Evolutionary conservation across 2,329 filamentous ascomycete genomes (phyloP), one percentile per base, ranked within the genome.

Genomic region (Hypoxylon sp.): DNA sequence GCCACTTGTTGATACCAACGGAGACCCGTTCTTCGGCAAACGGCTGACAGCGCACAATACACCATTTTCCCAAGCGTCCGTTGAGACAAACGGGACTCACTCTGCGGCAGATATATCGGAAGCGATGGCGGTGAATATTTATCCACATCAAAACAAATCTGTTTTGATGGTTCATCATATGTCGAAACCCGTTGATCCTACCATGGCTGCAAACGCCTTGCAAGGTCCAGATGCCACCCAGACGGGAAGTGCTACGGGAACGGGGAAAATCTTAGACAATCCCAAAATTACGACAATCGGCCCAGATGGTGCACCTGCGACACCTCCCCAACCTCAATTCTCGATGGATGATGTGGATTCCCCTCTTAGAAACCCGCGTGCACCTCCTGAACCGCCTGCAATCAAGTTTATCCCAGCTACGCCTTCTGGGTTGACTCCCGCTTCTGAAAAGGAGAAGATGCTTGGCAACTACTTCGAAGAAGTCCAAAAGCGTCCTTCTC

Each of bases 351-450:
- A 88, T 57, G 82, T 89, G 21, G 87, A 90, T 72, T 91, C 88
- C 13, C 88, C 88, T 6, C 80, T 90, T 35, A 82, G 87, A 60
- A 91, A 91, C 70, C 88, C 88, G 13, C 84, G 88, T 51, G 82
- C 81, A n/a, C 87, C 88, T 5, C 88, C 88, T 19, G 80, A 83
- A 68, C 87, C 79, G 5, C 83, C 82, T 8, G 79, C 78, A 1
- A 85, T 91, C 72, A 85, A 88, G 62, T 88, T 91, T 66, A 90
- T 88, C 35, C 88, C 88, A 0, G 88, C 88, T 27, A 90, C 88
- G 0, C 88, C 88, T 2, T 89, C 87, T 1, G 88, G 86, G 1
- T 74, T 86, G 47, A 89, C 88, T 1, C 87, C 88, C 8, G 80
- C 83, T 1, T 74, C 82, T 1, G 87, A 89, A 68, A 85, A 83